Percentiles rank a stretch among this genome's conserved stretches.
These are phyloP conservation scores for Fusarium lyarnte DNA, from an alignment of 2,329 filamentous ascomycete species.

Conservation along the genomic window DNA sequence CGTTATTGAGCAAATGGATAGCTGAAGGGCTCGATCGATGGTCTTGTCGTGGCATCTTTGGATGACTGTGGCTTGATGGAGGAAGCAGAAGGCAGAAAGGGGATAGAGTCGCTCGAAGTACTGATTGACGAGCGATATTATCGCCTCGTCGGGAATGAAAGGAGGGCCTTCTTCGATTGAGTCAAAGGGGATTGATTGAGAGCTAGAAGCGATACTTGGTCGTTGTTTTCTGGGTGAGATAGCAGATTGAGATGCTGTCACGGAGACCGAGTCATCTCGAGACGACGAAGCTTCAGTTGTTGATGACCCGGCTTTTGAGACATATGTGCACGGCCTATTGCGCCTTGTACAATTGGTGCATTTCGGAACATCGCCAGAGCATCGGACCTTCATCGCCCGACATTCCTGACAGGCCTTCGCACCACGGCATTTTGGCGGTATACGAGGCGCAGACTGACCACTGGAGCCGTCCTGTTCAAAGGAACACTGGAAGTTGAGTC, in stretches of 20 bases:
- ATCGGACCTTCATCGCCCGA: constrained; percentile 42
- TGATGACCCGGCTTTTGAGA: constrained; percentile 20
- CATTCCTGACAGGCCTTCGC: constrained; percentile 42
- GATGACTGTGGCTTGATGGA: constrained; percentile 40
- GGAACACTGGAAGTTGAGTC: constrained; percentile 42
- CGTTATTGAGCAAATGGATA: constrained; percentile 40
- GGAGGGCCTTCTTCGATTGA: background rate
- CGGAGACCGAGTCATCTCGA: constrained; percentile 13
- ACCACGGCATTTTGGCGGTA: constrained; percentile 42
- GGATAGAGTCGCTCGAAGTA: constrained; percentile 41
- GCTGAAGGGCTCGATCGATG: constrained; percentile 39
- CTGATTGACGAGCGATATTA: constrained; percentile 25
- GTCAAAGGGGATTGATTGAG: constrained; percentile 15
- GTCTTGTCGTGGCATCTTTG: constrained; percentile 41
- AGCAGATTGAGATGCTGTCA: constrained; percentile 1
- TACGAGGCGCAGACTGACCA: constrained; percentile 35
- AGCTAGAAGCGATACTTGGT: constrained; percentile 19
- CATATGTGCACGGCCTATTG: constrained; percentile 39
- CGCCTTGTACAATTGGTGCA: constrained; percentile 40
- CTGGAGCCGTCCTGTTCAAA: constrained; percentile 41
- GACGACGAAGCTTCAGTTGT: constrained; percentile 10
- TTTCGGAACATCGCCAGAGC: constrained; percentile 39
- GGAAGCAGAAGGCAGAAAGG: constrained; percentile 39
- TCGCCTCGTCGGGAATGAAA: constrained; percentile 31
- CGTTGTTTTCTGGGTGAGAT: constrained; percentile 19